phyloP scores from a whole-genome alignment of 345 rosid species.

The Mercurialis annua region DNA sequence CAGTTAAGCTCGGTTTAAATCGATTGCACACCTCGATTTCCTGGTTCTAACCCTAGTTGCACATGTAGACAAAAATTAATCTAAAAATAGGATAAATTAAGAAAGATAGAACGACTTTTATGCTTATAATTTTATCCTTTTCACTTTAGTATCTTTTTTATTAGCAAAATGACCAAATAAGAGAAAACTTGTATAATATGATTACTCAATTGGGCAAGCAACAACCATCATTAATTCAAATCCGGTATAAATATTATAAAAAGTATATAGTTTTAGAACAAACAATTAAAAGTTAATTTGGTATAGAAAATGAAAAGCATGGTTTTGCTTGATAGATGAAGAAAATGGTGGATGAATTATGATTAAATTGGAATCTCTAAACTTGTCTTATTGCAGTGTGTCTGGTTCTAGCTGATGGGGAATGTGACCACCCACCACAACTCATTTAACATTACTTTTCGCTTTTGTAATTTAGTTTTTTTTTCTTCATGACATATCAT shows the following conservation, averaged over 20 bases:
- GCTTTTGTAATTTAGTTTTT: neutral
- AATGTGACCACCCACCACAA: neutral
- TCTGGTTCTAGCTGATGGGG: neutral
- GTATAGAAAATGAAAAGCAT: neutral
- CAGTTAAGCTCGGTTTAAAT: no score
- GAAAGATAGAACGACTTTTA: slow-evolving; percentile 11
- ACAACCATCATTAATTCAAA: neutral
- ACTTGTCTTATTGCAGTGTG: neutral
- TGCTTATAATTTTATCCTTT: neutral
- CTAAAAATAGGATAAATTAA: neutral
- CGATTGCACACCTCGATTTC: no score
- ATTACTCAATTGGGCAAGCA: slow-evolving; percentile 25
- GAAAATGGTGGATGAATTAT: no score
- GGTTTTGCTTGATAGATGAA: neutral
- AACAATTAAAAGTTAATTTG: neutral
- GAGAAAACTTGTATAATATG: slow-evolving; percentile 17
- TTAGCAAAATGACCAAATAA: neutral
- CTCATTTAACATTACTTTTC: neutral
- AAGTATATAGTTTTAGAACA: neutral
- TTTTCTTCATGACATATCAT: no score
- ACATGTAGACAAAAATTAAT: slow-evolving; percentile 33
- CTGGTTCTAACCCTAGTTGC: no score
- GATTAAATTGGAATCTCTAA: neutral
- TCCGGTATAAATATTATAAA: neutral
- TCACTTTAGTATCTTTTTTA: neutral